These are phyloP conservation scores for Furcasterigmium sp. DNA, from an alignment of 2,329 filamentous ascomycete species.

Conservation along the genomic window DNA sequence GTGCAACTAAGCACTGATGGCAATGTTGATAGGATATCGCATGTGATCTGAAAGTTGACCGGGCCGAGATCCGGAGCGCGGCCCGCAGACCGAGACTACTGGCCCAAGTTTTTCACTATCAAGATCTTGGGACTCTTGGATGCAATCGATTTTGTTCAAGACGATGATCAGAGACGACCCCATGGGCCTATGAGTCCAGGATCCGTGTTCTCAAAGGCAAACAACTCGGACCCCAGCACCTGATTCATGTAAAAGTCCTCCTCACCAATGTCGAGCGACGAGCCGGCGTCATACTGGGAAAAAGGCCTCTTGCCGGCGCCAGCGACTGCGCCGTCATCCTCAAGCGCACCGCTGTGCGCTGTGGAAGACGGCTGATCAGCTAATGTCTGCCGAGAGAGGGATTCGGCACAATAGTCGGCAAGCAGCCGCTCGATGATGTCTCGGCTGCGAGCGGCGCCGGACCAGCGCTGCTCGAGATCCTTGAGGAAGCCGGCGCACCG, in stretches of 20 bases:
- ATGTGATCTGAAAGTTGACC: too few relatives aligned
- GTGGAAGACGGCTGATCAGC: too few relatives aligned
- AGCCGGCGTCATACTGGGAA: not conserved
- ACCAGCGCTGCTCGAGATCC: constrained; percentile 18
- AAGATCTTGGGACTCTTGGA: too few relatives aligned
- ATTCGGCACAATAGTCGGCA: not conserved
- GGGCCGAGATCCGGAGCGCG: too few relatives aligned
- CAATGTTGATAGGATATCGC: too few relatives aligned
- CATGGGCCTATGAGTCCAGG: constrained; percentile 2
- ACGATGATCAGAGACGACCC: not conserved
- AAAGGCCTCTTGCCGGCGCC: not conserved
- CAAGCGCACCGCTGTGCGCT: too few relatives aligned
- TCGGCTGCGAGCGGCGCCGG: constrained; percentile 15
- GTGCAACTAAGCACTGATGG: too few relatives aligned
- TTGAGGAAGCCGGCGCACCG: constrained; percentile 16
- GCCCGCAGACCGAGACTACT: too few relatives aligned
- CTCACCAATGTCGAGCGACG: not conserved
- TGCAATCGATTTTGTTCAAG: too few relatives aligned
- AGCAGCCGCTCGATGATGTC: constrained; percentile 19
- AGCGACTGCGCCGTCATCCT: not conserved
- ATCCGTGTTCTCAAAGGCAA: constrained; percentile 3
- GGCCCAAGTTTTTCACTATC: too few relatives aligned
- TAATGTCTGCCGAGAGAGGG: not conserved
- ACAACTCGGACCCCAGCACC: constrained; percentile 4
- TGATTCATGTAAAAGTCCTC: constrained; percentile 1